Evolutionary conservation across 495 filamentous ascomycete species (phyloP).

Genomic region (Aspergillus cristatus): DNA sequence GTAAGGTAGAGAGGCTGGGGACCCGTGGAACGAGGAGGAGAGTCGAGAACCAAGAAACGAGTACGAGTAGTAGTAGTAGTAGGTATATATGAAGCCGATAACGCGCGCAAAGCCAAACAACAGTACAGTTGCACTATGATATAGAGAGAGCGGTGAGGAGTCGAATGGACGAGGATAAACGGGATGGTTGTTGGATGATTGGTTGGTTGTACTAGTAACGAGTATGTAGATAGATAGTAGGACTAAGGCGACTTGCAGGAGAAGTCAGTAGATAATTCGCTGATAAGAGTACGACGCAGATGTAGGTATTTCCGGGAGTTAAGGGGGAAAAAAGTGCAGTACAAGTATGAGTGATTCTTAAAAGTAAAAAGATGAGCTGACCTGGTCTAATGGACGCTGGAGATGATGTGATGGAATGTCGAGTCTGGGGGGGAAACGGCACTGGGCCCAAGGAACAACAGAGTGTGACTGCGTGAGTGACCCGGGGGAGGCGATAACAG

Average conservation of each 20-base stretch:
- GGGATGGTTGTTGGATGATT: no score
- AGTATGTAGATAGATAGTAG: no score
- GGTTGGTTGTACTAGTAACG: no score
- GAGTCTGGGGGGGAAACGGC: conserved; percentile 12
- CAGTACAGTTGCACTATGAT: no score
- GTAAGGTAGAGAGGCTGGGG: conserved; percentile 15
- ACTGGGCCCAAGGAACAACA: conserved; percentile 25
- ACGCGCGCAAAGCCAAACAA: no score
- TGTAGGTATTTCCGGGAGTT: no score
- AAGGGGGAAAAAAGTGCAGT: conserved; percentile 9
- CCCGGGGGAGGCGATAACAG: conserved; percentile 17
- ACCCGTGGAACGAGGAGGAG: conserved; percentile 12
- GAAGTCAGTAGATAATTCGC: no score
- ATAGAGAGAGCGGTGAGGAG: no score
- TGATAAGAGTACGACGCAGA: no score
- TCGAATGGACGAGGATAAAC: conserved; percentile 9
- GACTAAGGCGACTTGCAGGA: no score
- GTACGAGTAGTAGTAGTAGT: no score
- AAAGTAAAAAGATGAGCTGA: conserved; percentile 8
- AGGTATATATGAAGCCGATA: no score
- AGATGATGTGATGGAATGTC: conserved; percentile 31
- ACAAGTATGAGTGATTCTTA: conserved; percentile 5
- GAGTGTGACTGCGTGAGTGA: conserved; percentile 33
- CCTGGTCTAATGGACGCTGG: conserved; percentile 12
- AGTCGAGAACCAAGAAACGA: conserved; percentile 6